Conservation (phyloP, 1,284 basidiomycete species). For the Tausonia pullulans region DNA sequence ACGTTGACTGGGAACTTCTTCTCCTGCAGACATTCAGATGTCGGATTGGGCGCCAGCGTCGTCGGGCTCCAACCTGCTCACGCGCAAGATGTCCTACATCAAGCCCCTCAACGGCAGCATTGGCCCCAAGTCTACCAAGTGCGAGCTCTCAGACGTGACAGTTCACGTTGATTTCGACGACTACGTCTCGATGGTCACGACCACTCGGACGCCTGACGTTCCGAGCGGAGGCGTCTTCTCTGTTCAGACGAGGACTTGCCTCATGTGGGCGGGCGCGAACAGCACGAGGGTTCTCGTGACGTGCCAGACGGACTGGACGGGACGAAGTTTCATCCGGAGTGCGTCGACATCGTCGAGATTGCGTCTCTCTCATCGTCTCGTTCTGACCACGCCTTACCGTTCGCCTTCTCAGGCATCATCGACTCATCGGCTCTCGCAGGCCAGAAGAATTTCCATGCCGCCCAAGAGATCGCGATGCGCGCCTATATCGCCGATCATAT, state of each 20-base stretch:
- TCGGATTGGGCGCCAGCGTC: slow-evolving; percentile 71
- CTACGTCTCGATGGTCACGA: slow-evolving; percentile 72
- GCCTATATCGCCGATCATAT: slow-evolving; percentile 78
- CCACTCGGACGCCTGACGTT: slow-evolving; percentile 87
- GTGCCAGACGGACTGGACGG: slow-evolving; percentile 90
- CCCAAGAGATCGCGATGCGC: slow-evolving; percentile 75
- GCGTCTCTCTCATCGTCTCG: neutral
- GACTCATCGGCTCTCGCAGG: slow-evolving; percentile 88
- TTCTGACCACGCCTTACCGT: neutral
- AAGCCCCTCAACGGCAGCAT: slow-evolving; percentile 81
- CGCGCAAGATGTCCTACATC: slow-evolving; percentile 86
- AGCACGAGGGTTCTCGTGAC: slow-evolving; percentile 73
- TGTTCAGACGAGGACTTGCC: slow-evolving; percentile 86
- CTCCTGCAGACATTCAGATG: slow-evolving; percentile 65
- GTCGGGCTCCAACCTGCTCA: slow-evolving; percentile 56
- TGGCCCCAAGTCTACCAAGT: slow-evolving; percentile 90
- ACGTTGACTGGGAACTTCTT: neutral
- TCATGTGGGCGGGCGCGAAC: slow-evolving; percentile 80
- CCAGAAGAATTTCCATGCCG: slow-evolving; percentile 76
- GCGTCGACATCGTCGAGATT: slow-evolving; percentile 21
- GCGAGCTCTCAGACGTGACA: slow-evolving; percentile 79
- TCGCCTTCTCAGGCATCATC: slow-evolving; percentile 59
- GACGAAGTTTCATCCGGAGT: slow-evolving; percentile 93
- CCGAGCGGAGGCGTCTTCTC: slow-evolving; percentile 83
- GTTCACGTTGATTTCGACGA: slow-evolving; percentile 73